Base-by-base conservation (phyloP, 2,329 filamentous ascomycete species). In the Penicillium decumbens region DNA sequence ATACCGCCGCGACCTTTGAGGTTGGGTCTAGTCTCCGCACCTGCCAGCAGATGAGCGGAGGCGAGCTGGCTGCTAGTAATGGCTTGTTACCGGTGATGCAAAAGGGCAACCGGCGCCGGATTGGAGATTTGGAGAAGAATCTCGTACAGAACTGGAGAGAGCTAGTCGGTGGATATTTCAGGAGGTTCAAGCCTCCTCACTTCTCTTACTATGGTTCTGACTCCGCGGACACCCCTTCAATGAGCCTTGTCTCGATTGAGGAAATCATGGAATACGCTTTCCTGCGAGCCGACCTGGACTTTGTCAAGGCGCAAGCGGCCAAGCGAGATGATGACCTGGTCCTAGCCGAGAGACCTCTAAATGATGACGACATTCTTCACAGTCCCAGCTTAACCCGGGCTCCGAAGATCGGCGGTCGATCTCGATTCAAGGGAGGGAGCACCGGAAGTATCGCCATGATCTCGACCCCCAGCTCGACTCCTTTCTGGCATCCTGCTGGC, bases 401-500 rank as follows among this genome's bases (percentile, higher is more conserved):
- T 23, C 47, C 62, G 39, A 65, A 65, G 24, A 92, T 95, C 54
- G 89, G 89, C 25, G 88, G 88, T 15, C 72, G 78, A 2, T 83
- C 78, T 25, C 86, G 89, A 51, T 97, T 97, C 76, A 88, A 91
- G 65, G 93, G 93, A 52, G 93, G 93, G 49, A 95, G 90, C 45
- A 98, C 93, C 1, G 91, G 89, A 37, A 95, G 89, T 15, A 76
- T 96, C 15, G 91, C 85, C 1, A 79, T 98, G 64, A 89, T 98
- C 48, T 95, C 90, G 0, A 97, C 93, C 0, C 90, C 92, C 0
- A 95, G 89, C 0, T 85, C 91, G 0, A 87, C 87, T 0, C 93
- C 93, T 0, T 98, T 95, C 71, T 98, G 93, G 93, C 89, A 97
- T 63, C 93, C 93, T 0, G 82, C 84, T 3, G 87, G 89, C 0